These are phyloP conservation scores for Juglanconis juglandina DNA, from an alignment of 2,329 filamentous ascomycete genomes.

Conservation along the genomic window DNA sequence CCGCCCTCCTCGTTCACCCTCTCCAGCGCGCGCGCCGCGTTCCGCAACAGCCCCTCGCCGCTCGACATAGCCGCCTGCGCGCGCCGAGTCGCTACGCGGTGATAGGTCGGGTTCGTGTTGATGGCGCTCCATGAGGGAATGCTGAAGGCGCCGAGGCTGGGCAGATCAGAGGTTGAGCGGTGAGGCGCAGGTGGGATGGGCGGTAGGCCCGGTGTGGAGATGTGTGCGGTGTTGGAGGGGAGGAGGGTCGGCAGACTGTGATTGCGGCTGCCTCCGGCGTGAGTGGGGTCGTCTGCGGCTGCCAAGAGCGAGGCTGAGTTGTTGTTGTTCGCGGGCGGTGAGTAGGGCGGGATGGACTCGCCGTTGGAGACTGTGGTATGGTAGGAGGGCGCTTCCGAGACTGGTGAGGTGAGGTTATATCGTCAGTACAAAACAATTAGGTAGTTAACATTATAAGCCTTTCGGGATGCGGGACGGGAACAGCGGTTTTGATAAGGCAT, in stretches of 20 bases:
- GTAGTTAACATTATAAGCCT: neutral
- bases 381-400: conserved; percentile 64
- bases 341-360: conserved; percentile 50
- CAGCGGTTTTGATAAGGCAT: neutral
- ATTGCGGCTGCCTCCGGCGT: conserved; percentile 15
- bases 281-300: conserved; percentile 12
- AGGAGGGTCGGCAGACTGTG: conserved; percentile 21
- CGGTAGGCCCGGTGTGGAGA: conserved; percentile 42
- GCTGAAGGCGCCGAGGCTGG: conserved; percentile 51
- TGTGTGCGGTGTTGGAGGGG: conserved; percentile 34
- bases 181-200: conserved; percentile 41
- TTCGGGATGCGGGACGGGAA: neutral
- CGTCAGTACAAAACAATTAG: neutral
- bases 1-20: conserved; percentile 32
- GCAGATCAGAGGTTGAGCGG: conserved; percentile 31
- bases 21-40: conserved; percentile 29
- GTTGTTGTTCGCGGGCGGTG: conserved; percentile 30
- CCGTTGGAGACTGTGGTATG: conserved; percentile 45
- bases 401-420: conserved; percentile 29
- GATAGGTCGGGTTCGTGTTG: conserved; percentile 55
- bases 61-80: conserved; percentile 36
- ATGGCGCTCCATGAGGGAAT: conserved; percentile 57
- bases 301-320: neutral
- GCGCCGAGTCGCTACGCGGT: conserved; percentile 62
- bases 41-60: conserved; percentile 29